Percentiles rank a stretch among this genome's conserved stretches.
Conservation (phyloP, 768 basidiomycete genomes). For the Lactifluus volemus region DNA sequence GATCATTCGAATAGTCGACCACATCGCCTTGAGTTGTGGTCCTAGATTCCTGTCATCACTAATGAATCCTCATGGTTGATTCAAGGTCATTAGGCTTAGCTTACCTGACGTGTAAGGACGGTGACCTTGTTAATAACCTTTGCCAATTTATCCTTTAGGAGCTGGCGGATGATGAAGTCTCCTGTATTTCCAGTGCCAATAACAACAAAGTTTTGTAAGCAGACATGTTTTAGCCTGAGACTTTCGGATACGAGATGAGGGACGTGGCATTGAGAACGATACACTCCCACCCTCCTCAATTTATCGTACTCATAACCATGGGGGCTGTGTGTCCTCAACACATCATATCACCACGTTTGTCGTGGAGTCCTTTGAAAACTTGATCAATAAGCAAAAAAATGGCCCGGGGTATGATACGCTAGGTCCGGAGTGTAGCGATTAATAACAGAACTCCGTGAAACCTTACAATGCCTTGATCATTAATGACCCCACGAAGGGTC, state of each 20-base stretch:
- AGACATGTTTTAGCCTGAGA: constrained; percentile 1
- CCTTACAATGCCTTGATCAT: no score
- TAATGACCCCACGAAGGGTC: no score
- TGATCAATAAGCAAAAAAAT: neutral
- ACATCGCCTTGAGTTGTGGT: neutral
- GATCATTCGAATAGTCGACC: constrained; percentile 7
- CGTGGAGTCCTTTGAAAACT: neutral
- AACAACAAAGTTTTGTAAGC: constrained; percentile 10
- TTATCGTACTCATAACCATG: no score
- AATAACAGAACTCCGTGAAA: no score
- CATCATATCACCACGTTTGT: no score
- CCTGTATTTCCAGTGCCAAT: neutral
- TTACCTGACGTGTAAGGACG: constrained; percentile 11
- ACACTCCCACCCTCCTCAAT: no score
- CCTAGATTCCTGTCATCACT: no score
- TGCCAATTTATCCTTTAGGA: constrained; percentile 4
- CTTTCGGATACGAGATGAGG: no score
- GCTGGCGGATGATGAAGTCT: constrained; percentile 10
- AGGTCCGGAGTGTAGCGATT: no score
- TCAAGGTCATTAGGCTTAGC: neutral
- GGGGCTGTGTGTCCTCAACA: neutral
- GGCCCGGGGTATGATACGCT: no score
- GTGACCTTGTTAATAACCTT: constrained; percentile 3
- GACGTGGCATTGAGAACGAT: no score
- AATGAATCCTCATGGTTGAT: neutral